Evolutionary conservation across 164 flowering plant species (phyloP), one percentile per base, ranked within the genome.

Genomic region (Cinnamomum chago): DNA sequence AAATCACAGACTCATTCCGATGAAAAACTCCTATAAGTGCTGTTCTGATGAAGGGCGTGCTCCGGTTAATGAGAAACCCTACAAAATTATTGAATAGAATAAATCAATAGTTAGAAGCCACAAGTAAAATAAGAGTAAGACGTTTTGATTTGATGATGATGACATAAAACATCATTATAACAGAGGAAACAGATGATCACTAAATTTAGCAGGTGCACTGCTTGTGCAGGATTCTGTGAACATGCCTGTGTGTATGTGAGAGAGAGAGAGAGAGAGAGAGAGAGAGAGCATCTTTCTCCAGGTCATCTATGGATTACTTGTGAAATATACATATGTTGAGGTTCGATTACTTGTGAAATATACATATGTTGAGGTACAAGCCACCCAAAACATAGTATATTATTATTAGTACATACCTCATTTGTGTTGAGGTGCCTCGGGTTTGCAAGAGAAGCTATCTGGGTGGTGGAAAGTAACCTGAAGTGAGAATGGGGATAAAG

Each of bases 371-470:
- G 60, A 55, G 60, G 60, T 18, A 3, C 60, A 55, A 18, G 60
- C 17, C 60, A 55, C 60, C n/a, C 60, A 15, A 14, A 55, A 18
- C 17, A 14, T 55, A 15, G 20, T 55, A 35, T 35, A 35, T 18
- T 30, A 35, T 18, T 18, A 67, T 30, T 18, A 66, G 33, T 66
- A 25, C 47, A 67, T 67, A 67, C 69, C 69, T 67, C 69, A 30
- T 27, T 28, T 67, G 69, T 17, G 69, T 28, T 67, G 47, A 67
- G 12, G 6, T 25, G 69, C 30, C 69, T 67, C 14, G 69, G 28
- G 28, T 67, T 67, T 30, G 35, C 40, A 67, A 67, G 69, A 17
- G 69, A 67, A 67, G 33, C 30, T 30, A 67, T 67, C 69, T 67
- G 30, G 69, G 28, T 27, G 20, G 14, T 14, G 28, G 28, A 66